Conservation (phyloP, 2,329 filamentous ascomycete genomes). For the Alternaria conjuncta region DNA sequence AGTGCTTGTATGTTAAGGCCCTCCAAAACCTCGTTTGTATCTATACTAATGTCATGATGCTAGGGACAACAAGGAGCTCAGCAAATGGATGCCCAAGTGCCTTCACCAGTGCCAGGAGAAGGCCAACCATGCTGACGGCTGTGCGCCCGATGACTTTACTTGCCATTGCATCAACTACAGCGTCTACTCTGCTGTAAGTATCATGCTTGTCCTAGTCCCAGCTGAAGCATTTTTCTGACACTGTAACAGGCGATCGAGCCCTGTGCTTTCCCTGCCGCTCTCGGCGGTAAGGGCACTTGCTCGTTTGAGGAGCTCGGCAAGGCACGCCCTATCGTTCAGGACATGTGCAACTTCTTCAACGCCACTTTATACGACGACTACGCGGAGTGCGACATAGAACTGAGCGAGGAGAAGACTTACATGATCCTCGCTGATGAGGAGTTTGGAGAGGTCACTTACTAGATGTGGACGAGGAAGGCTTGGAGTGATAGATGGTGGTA, state of each 20-base stretch:
- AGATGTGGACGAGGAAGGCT: not conserved
- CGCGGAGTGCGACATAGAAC: conserved; percentile 10
- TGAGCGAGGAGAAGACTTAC: conserved; percentile 28
- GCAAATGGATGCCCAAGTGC: conserved; percentile 16
- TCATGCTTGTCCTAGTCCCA: not conserved
- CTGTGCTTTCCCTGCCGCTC: conserved; percentile 19
- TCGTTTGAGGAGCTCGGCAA: conserved; percentile 15
- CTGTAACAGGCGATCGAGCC: conserved; percentile 22
- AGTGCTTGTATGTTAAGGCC: conserved; percentile 25
- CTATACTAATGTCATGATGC: not conserved
- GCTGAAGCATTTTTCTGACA: not conserved
- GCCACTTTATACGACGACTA: conserved; percentile 31
- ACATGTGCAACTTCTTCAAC: conserved; percentile 36
- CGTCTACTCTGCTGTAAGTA: conserved; percentile 25
- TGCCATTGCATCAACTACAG: conserved; percentile 33
- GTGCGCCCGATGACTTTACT: conserved; percentile 29
- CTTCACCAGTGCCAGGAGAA: conserved; percentile 23
- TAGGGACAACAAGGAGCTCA: conserved; percentile 24
- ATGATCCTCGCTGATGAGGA: conserved; percentile 18
- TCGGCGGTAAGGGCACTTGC: conserved; percentile 19
- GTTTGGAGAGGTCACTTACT: conserved; percentile 1
- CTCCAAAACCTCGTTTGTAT: not conserved
- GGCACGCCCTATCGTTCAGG: conserved; percentile 25
- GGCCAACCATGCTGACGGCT: conserved; percentile 28
- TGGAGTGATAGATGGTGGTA: not conserved